phyloP scores from a whole-genome alignment of 2,329 filamentous ascomycete species.

The Orbilia quercus region DNA sequence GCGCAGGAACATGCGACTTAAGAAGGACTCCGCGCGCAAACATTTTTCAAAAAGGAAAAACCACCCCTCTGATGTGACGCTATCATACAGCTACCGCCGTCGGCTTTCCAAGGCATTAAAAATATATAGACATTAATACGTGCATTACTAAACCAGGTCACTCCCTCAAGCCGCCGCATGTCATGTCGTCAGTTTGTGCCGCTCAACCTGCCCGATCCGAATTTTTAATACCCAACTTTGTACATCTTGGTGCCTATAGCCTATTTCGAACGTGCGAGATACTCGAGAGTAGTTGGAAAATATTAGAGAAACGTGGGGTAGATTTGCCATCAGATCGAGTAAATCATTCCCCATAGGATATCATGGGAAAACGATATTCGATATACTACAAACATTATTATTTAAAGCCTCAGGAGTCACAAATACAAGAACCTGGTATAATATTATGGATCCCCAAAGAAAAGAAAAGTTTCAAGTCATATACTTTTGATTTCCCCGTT shows the following conservation, averaged over 20 bases:
- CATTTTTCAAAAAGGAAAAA: slow-evolving; percentile 15
- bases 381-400: slow-evolving; percentile 7
- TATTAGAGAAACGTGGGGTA: too few relatives aligned
- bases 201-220: slow-evolving; percentile 45
- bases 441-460: neutral
- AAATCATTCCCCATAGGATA: too few relatives aligned
- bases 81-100: slow-evolving; percentile 42
- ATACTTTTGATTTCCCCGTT: slow-evolving; percentile 9
- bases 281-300: too few relatives aligned
- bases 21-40: slow-evolving; percentile 38
- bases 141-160: too few relatives aligned
- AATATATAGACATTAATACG: too few relatives aligned
- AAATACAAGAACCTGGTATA: neutral
- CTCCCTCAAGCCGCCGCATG: neutral
- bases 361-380: too few relatives aligned
- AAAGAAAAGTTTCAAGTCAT: neutral
- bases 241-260: neutral
- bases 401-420: neutral
- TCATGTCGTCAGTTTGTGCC: slow-evolving; percentile 46
- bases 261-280: too few relatives aligned
- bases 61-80: too few relatives aligned
- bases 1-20: slow-evolving; percentile 36
- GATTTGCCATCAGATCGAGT: too few relatives aligned
- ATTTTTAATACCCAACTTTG: neutral
- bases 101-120: slow-evolving; percentile 41